Evolutionary conservation across 2,329 filamentous ascomycete genomes (phyloP).

Genomic region (Aphanocladium album): DNA sequence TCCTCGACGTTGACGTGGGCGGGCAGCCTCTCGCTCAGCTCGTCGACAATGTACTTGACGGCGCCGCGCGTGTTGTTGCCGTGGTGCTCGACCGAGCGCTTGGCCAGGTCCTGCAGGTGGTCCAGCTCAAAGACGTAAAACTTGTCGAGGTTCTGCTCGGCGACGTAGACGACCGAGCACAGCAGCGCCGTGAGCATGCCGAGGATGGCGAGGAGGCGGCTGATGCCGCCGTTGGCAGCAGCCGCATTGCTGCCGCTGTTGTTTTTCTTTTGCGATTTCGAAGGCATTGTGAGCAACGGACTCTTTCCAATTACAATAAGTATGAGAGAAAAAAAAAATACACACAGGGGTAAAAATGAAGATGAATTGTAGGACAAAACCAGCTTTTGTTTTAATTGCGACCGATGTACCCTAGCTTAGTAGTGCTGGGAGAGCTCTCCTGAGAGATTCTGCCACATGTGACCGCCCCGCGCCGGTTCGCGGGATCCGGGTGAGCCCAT

Average conservation of each 20-base stretch:
- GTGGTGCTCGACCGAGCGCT: constrained; percentile 60
- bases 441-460: constrained; percentile 20
- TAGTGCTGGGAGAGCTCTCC: neutral
- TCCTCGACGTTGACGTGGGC: constrained; percentile 62
- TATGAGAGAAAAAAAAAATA: neutral
- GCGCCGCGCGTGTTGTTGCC: constrained; percentile 70
- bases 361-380: neutral
- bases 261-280: constrained; percentile 11
- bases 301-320: constrained; percentile 6
- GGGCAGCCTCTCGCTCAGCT: constrained; percentile 51
- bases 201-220: constrained; percentile 42
- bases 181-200: constrained; percentile 51
- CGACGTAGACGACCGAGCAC: constrained; percentile 46
- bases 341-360: neutral
- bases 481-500: constrained; percentile 22
- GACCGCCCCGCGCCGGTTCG: constrained; percentile 24
- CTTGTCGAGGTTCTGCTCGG: constrained; percentile 53
- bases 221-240: constrained; percentile 19
- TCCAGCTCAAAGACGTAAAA: constrained; percentile 73
- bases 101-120: constrained; percentile 63
- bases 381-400: neutral
- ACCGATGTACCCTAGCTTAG: neutral
- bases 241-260: neutral
- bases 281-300: constrained; percentile 11
- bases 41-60: constrained; percentile 63